These are phyloP conservation scores for Helichrysum umbraculigerum DNA, from an alignment of 129 eudicot genomes.

Conservation along the genomic window DNA sequence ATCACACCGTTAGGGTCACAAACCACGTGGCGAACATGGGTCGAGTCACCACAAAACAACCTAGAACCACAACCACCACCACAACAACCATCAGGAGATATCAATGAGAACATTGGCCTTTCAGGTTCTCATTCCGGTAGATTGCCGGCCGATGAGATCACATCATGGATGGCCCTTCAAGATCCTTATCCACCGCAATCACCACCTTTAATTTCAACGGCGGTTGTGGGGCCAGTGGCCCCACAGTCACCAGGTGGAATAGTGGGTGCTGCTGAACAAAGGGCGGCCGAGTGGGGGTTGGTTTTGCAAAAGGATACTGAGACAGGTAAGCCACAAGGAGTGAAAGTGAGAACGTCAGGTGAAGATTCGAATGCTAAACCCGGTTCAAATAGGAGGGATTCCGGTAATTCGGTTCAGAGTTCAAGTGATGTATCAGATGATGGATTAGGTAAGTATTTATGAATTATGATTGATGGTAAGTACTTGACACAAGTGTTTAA, in stretches of 20 bases:
- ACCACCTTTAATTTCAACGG: slow-evolving; percentile 2
- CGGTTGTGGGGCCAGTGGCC: slow-evolving; percentile 22
- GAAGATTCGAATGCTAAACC: slow-evolving; percentile 55
- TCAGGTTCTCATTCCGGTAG: slow-evolving; percentile 42
- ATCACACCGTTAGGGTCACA: slow-evolving; percentile 40
- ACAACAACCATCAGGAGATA: slow-evolving; percentile 19
- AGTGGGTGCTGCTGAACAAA: slow-evolving; percentile 66
- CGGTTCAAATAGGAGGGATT: slow-evolving; percentile 58
- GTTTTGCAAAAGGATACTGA: slow-evolving; percentile 76
- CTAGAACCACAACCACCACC: slow-evolving; percentile 29
- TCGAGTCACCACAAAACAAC: slow-evolving; percentile 30
- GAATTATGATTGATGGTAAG: no score
- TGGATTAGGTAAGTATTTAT: slow-evolving; percentile 42
- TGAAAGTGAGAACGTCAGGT: slow-evolving; percentile 79
- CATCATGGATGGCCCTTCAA: slow-evolving; percentile 91
- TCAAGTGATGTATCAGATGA: slow-evolving; percentile 81
- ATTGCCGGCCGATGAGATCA: slow-evolving; percentile 42
- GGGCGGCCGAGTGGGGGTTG: slow-evolving; percentile 99
- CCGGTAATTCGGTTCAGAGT: slow-evolving; percentile 72
- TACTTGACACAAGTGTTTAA: no score
- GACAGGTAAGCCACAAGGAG: slow-evolving; percentile 85
- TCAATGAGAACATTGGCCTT: not conserved
- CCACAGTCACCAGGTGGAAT: slow-evolving; percentile 38
- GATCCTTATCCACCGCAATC: slow-evolving; percentile 38
- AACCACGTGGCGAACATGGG: slow-evolving; percentile 62